phyloP scores from a whole-genome alignment of 179 eudicot species.

The Drosera spatulata region DNA sequence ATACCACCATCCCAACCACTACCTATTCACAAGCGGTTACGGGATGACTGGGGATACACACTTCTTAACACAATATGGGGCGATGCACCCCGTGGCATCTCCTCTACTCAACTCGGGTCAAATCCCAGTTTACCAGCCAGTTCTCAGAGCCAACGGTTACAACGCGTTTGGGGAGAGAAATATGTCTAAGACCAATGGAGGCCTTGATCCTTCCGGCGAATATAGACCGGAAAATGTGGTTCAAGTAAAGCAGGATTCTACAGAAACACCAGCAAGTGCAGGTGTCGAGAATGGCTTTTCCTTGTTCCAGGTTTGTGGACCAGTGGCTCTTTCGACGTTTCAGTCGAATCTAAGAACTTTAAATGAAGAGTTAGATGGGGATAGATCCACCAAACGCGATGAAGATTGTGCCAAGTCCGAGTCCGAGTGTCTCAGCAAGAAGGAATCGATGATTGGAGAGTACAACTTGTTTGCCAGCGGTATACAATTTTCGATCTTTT shows the following conservation, averaged over 20 bases:
- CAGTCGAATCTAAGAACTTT: slow-evolving; percentile 24
- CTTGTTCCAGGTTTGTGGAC: slow-evolving; percentile 81
- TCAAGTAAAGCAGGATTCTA: slow-evolving; percentile 12
- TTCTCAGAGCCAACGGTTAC: slow-evolving; percentile 28
- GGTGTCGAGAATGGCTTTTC: slow-evolving; percentile 45
- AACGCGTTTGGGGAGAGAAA: slow-evolving; percentile 29
- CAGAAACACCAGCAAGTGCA: slow-evolving; percentile 17
- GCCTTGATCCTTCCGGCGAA: slow-evolving; percentile 21
- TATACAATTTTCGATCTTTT: slow-evolving; percentile 58
- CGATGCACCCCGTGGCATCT: slow-evolving; percentile 52
- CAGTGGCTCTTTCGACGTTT: slow-evolving; percentile 49
- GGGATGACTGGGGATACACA: slow-evolving; percentile 51
- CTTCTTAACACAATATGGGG: slow-evolving; percentile 63
- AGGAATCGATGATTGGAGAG: slow-evolving; percentile 55
- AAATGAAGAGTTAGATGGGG: slow-evolving; percentile 29
- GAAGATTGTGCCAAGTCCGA: slow-evolving; percentile 13
- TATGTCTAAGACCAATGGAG: slow-evolving; percentile 12
- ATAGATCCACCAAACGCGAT: slow-evolving; percentile 12
- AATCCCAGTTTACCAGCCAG: slow-evolving; percentile 59
- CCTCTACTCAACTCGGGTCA: slow-evolving; percentile 42
- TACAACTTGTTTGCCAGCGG: slow-evolving; percentile 88
- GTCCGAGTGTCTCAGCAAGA: slow-evolving; percentile 37
- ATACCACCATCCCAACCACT: slow-evolving; percentile 59
- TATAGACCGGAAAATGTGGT: slow-evolving; percentile 16
- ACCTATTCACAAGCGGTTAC: slow-evolving; percentile 47